phyloP scores from a whole-genome alignment of 495 filamentous ascomycete species.

The Rostrohypoxylon terebratum region DNA sequence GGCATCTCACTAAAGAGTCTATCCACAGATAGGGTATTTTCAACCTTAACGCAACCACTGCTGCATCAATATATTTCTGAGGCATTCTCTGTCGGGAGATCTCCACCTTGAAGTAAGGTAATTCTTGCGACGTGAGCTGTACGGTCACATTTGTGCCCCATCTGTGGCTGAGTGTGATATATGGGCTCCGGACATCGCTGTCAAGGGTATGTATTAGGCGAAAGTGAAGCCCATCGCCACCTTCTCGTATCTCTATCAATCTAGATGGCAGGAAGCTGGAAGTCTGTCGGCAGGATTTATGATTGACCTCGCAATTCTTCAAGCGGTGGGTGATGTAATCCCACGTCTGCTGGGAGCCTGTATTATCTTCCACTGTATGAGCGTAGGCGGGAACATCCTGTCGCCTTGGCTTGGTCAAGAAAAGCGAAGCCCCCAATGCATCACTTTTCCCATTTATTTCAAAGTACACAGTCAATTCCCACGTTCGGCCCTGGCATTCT shows the following conservation, averaged over 20 bases:
- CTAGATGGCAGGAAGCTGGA: neutral
- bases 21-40: slow-evolving; percentile 9
- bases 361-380: neutral
- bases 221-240: neutral
- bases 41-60: neutral
- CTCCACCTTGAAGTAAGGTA: neutral
- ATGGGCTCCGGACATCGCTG: neutral
- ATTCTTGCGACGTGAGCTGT: neutral
- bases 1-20: slow-evolving; percentile 6
- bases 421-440: neutral
- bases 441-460: neutral
- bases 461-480: neutral
- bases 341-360: slow-evolving; percentile 7
- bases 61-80: slow-evolving; percentile 14
- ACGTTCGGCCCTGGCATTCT: neutral
- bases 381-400: neutral
- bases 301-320: slow-evolving; percentile 3
- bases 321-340: slow-evolving; percentile 8
- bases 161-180: slow-evolving; percentile 14
- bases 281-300: neutral
- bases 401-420: no score
- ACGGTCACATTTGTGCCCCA: neutral
- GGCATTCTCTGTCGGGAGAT: slow-evolving; percentile 2
- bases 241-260: slow-evolving; percentile 8
- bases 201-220: neutral